Evolutionary conservation across 2,329 filamentous ascomycete genomes (phyloP).

Genomic region (Talaromyces rugulosus): DNA sequence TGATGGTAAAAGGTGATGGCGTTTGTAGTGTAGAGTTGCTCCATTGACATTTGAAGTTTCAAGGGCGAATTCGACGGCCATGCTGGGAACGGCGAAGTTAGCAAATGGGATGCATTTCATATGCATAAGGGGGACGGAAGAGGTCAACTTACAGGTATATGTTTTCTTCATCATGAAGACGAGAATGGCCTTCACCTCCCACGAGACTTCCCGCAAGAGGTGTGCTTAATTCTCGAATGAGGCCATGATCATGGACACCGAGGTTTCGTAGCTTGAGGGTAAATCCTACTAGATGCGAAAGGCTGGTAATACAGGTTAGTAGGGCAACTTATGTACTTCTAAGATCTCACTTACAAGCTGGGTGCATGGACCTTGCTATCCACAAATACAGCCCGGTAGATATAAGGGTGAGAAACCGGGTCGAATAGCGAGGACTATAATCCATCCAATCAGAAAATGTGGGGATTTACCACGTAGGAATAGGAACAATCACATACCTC

Average conservation of each 20-base stretch:
- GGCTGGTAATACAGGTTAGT: conserved; percentile 37
- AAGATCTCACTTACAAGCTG: conserved; percentile 61
- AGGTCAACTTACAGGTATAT: conserved; percentile 65
- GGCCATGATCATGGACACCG: conserved; percentile 85
- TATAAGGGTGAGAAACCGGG: conserved; percentile 81
- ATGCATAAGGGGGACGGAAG: neutral
- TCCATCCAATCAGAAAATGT: neutral
- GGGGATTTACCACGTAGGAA: neutral
- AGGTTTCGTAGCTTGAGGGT: conserved; percentile 90
- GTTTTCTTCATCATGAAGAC: conserved; percentile 82
- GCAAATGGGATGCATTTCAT: neutral
- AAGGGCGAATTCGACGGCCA: conserved; percentile 68
- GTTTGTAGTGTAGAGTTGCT: conserved; percentile 49
- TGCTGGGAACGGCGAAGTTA: conserved; percentile 32
- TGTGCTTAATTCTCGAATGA: conserved; percentile 82
- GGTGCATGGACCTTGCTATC: conserved; percentile 88
- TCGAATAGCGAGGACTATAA: conserved; percentile 75
- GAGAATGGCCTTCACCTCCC: conserved; percentile 85
- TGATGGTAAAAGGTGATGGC: conserved; percentile 37
- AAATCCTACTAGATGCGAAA: conserved; percentile 89
- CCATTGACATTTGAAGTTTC: conserved; percentile 59
- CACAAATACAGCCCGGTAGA: conserved; percentile 93
- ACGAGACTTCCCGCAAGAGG: conserved; percentile 90
- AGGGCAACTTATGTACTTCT: neutral
- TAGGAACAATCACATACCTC: conserved; percentile 56